Percentiles rank a stretch among this genome's conserved stretches.
These are phyloP conservation scores for Picea mariana DNA, from an alignment of 83 land plant genomes.

Conservation along the genomic window DNA sequence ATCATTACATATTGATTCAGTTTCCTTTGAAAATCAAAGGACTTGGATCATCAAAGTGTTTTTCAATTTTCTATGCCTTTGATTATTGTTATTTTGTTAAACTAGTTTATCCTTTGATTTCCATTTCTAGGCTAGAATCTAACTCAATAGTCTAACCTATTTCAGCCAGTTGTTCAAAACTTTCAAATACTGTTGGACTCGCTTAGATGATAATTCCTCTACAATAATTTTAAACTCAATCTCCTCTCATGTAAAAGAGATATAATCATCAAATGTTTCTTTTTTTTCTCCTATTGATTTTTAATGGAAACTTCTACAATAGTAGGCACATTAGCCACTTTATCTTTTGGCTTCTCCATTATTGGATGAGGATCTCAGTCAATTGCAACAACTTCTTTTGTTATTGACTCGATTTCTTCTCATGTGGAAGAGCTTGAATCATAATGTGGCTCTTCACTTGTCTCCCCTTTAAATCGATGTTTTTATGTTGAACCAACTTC, in stretches of 20 bases:
- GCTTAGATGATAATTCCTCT: background rate
- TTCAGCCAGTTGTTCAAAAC: background rate
- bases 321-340: background rate
- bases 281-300: background rate
- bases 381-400: background rate
- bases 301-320: background rate
- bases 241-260: background rate
- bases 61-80: background rate
- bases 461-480: background rate
- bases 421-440: constrained; percentile 9
- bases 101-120: background rate
- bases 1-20: constrained; percentile 12
- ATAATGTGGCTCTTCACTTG: background rate
- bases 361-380: background rate
- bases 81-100: background rate
- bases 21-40: background rate
- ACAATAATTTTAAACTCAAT: background rate
- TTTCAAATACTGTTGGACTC: too few species aligned
- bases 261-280: background rate
- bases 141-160: background rate
- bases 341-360: background rate
- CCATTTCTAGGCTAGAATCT: background rate
- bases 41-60: background rate
- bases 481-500: background rate
- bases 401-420: background rate